A percentile compares a stretch with the other conserved stretches of the same genome.
Evolutionary conservation across 495 filamentous ascomycete species (phyloP).

Genomic region (Xylona heveae): DNA sequence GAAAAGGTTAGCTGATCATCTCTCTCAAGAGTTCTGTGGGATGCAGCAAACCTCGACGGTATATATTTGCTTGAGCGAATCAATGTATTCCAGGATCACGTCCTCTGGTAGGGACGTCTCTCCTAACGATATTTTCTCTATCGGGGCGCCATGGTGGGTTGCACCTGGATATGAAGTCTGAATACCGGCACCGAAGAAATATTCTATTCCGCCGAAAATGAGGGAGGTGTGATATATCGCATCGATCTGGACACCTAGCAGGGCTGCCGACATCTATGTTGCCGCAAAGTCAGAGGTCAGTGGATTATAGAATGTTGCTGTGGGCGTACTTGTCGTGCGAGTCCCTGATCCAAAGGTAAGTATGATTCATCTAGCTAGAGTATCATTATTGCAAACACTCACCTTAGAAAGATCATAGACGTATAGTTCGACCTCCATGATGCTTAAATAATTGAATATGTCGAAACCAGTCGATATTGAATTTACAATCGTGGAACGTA

Average conservation of each 20-base stretch:
- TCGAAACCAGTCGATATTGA: too few relatives aligned
- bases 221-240: conserved; percentile 86
- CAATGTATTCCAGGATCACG: conserved; percentile 63
- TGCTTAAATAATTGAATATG: too few relatives aligned
- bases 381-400: conserved; percentile 4
- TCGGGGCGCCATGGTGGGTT: conserved; percentile 72
- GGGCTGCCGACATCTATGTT: conserved; percentile 11
- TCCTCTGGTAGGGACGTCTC: conserved; percentile 4
- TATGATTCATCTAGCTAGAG: conserved; percentile 6
- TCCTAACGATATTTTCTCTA: conserved; percentile 33
- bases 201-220: conserved; percentile 56
- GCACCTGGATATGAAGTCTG: conserved; percentile 57
- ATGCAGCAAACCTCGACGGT: conserved; percentile 39
- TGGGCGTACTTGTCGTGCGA: conserved; percentile 18
- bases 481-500: too few relatives aligned
- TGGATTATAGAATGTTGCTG: not conserved
- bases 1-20: not conserved
- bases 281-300: not conserved
- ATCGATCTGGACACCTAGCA: conserved; percentile 50
- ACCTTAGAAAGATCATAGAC: conserved; percentile 86
- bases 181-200: conserved; percentile 56
- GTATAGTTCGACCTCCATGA: conserved; percentile 78
- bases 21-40: conserved; percentile 2
- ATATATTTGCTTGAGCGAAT: conserved; percentile 62
- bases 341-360: conserved; percentile 12